Conservation (phyloP, 208 protist species). For the Crithidia brevicula region DNA sequence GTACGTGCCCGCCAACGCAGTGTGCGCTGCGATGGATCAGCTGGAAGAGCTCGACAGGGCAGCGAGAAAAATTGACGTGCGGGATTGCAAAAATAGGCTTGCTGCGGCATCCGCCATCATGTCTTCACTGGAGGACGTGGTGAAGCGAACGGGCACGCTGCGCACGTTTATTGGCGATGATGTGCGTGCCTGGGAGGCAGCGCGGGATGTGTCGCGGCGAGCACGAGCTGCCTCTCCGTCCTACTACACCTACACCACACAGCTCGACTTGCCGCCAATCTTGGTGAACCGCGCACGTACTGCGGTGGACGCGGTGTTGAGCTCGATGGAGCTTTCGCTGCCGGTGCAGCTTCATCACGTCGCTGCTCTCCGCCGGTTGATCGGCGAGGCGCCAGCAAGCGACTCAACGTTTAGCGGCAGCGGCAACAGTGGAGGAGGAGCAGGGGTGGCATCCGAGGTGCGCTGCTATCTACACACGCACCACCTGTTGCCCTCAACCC, state of each 20-base stretch:
- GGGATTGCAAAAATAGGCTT: not conserved
- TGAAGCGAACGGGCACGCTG: slow-evolving; percentile 13
- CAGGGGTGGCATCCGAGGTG: slow-evolving; percentile 3
- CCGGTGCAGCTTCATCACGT: slow-evolving; percentile 39
- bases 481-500: no score
- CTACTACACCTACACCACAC: not conserved
- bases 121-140: not conserved
- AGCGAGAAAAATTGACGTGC: not conserved
- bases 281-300: slow-evolving; percentile 15
- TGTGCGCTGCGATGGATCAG: slow-evolving; percentile 9
- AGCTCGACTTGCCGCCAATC: not conserved
- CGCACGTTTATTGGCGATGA: slow-evolving; percentile 32
- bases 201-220: slow-evolving; percentile 3
- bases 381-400: not conserved
- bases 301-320: slow-evolving; percentile 32
- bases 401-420: slow-evolving; percentile 2
- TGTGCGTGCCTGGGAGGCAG: slow-evolving; percentile 24
- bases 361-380: slow-evolving; percentile 28
- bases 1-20: slow-evolving; percentile 14
- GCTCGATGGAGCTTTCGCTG: slow-evolving; percentile 39
- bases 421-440: not conserved
- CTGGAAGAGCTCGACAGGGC: not conserved
- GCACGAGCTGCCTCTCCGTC: not conserved
- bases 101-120: not conserved
- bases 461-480: slow-evolving; percentile 29